Conservation (phyloP, 2,329 filamentous ascomycete genomes). For the Fusarium virguliforme region DNA sequence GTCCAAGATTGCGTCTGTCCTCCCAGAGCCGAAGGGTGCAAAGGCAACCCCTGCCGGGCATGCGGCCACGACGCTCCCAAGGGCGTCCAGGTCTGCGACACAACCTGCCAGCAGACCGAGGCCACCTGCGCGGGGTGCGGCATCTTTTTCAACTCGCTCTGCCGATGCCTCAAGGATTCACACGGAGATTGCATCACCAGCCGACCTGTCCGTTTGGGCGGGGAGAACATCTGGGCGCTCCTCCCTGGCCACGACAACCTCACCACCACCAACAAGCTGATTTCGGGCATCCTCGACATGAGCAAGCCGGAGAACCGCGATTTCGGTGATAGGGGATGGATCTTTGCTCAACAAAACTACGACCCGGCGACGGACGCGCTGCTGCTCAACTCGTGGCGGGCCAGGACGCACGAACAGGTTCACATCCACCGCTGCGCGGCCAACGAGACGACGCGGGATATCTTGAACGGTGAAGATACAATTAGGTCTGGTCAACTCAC, state of each 20-base stretch:
- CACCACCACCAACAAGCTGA: slow-evolving; percentile 22
- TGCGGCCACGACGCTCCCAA: slow-evolving; percentile 1
- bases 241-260: slow-evolving; percentile 19
- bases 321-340: slow-evolving; percentile 27
- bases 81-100: slow-evolving; percentile 3
- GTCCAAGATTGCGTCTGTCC: not conserved
- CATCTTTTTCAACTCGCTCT: slow-evolving; percentile 3
- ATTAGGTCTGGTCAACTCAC: not conserved
- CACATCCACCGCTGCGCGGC: slow-evolving; percentile 37
- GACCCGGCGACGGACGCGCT: slow-evolving; percentile 9
- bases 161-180: not conserved
- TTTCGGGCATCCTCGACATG: slow-evolving; percentile 30
- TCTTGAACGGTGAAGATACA: slow-evolving; percentile 7
- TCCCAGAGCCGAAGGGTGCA: not conserved
- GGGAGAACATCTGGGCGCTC: slow-evolving; percentile 19
- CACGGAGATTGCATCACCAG: not conserved
- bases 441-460: slow-evolving; percentile 13
- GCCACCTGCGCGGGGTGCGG: not conserved
- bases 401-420: slow-evolving; percentile 31
- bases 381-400: slow-evolving; percentile 32
- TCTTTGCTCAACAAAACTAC: slow-evolving; percentile 29
- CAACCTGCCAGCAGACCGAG: not conserved
- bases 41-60: not conserved
- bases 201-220: not conserved
- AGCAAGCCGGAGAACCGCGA: not conserved